Evolutionary conservation across 305 asterid species (phyloP).

Genomic region (Andrographis paniculata): DNA sequence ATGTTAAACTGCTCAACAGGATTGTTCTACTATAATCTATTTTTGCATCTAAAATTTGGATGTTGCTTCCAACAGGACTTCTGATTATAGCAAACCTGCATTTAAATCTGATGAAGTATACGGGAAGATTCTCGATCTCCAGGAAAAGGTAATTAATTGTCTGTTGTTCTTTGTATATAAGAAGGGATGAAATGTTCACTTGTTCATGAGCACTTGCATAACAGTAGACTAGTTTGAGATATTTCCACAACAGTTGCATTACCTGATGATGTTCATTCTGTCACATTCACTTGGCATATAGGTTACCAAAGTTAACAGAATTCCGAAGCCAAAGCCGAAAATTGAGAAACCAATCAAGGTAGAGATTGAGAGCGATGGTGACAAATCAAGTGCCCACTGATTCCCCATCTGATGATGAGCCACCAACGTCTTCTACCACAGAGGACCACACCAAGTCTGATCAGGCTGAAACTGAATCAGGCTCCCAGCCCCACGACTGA

Average conservation of each 20-base stretch:
- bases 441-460: constrained; percentile 28
- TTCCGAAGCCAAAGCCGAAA: constrained; percentile 94
- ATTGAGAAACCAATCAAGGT: constrained; percentile 63
- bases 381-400: constrained; percentile 34
- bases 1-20: no score
- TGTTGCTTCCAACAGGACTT: constrained; percentile 49
- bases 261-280: constrained; percentile 2
- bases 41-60: no score
- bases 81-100: constrained; percentile 53
- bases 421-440: constrained; percentile 19
- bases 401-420: constrained; percentile 42
- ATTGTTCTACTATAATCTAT: no score
- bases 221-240: no score
- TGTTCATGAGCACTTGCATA: no score
- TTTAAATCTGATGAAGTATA: constrained; percentile 85
- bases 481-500: constrained; percentile 46
- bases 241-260: no score
- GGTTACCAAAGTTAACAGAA: constrained; percentile 70
- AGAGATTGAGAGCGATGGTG: constrained; percentile 37
- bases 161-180: constrained; percentile 1
- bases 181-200: no score
- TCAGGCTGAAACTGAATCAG: constrained; percentile 17
- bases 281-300: constrained; percentile 13
- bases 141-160: constrained; percentile 73
- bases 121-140: constrained; percentile 62